These are phyloP conservation scores for Picea mariana DNA, from an alignment of 83 land plant genomes.

Conservation along the genomic window DNA sequence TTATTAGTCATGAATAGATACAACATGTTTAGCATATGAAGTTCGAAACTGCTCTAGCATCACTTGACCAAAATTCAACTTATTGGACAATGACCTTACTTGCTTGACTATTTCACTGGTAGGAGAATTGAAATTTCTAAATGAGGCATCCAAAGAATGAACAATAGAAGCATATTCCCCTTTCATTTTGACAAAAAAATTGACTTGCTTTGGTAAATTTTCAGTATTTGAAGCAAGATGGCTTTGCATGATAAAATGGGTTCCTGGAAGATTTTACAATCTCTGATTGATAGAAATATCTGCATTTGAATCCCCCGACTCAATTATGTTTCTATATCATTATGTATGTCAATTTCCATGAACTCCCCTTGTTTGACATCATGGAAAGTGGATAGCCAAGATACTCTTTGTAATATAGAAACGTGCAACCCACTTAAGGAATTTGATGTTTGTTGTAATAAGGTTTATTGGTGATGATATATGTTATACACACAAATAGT, in stretches of 20 bases:
- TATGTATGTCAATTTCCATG: background rate
- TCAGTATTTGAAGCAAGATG: conserved; percentile 4
- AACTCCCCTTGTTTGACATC: background rate
- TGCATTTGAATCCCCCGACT: background rate
- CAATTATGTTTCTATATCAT: background rate
- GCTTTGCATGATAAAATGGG: background rate
- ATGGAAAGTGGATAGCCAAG: conserved; percentile 63
- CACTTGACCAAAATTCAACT: background rate
- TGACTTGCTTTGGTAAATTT: no score
- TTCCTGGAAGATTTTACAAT: background rate
- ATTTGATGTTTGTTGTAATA: no score
- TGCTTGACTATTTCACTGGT: background rate
- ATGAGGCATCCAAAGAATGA: no score
- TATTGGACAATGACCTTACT: background rate
- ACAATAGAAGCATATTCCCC: no score
- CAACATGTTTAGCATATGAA: background rate
- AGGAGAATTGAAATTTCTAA: no score
- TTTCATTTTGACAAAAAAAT: no score
- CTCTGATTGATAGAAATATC: background rate
- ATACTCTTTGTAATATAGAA: conserved; percentile 82
- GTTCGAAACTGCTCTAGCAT: background rate
- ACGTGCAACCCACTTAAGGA: conserved; percentile 22
- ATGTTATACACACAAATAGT: no score
- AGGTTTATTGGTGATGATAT: no score
- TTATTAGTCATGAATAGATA: no score